Evolutionary conservation across 257 asterid species (phyloP), one percentile per base, ranked within the genome.

Genomic region (Fraxinus americana): DNA sequence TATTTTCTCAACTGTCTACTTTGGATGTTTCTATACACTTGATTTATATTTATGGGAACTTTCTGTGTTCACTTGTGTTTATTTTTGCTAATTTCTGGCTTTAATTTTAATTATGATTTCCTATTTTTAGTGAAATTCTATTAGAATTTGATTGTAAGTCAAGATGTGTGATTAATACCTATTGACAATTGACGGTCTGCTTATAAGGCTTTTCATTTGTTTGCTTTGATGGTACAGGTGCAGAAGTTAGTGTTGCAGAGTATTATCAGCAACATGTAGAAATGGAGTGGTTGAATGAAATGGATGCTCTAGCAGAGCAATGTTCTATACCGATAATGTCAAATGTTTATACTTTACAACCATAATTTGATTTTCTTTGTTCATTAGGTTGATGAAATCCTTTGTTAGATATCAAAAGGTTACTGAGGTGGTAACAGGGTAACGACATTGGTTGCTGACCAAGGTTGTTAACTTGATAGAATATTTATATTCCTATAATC

Each of bases 261-360:
- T 87, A 87, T 68, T 87, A 87, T 82, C 91, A 87, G 65, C 91
- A 87, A 52, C 91, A 82, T 39, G 88, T 82, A 16, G 32, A 86
- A 86, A 80, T 86, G 36, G 90, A 75, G 70, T 83, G 90, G 13
- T 86, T 86, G 78, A 86, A 74, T 72, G 86, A 84, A 84, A 86
- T 86, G 90, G 90, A 86, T 80, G 80, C 82, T 74, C 80, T 84
- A 73, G 74, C 87, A 3, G 90, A 84, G 35, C 87, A 86, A 67
- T 87, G 89, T 69, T 87, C 82, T 75, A 48, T 85, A 39, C 89
- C 83, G 7, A 87, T 89, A 79, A 81, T 87, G 85, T 85, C 91
- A 50, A 85, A 85, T 86, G 89, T 87, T 45, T 75, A 74, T 23
- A 23, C 2, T 23, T 23, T 73, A 74, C 25, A 10, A 4, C 19